Evolutionary conservation across 148 eudicot species (phyloP).

Genomic region (Vaccinium macrocarpon): DNA sequence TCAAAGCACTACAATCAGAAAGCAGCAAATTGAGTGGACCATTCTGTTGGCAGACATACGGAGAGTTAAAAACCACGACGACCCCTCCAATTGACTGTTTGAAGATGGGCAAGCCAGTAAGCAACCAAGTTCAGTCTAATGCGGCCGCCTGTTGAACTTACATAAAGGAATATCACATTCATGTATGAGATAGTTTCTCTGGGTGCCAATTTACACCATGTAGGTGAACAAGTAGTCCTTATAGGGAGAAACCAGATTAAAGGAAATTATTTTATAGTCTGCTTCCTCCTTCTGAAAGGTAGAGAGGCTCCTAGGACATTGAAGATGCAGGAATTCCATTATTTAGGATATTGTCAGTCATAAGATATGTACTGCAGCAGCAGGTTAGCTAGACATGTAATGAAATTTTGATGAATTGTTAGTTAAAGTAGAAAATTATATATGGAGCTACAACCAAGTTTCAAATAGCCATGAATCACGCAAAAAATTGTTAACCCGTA

Average conservation of each 20-base stretch:
- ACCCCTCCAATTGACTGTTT: conserved; percentile 70
- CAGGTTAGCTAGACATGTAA: not conserved
- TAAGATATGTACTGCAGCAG: not conserved
- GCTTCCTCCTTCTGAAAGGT: not conserved
- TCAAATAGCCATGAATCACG: not conserved
- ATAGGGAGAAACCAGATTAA: not conserved
- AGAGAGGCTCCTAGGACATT: not conserved
- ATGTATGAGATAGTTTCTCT: not conserved
- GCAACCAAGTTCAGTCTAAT: conserved; percentile 50
- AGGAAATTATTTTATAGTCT: not conserved
- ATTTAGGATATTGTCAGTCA: not conserved
- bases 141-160: conserved; percentile 47
- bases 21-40: conserved; percentile 58
- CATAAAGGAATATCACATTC: not conserved
- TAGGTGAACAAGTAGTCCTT: not conserved
- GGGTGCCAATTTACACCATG: not conserved
- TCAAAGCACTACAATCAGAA: conserved; percentile 52
- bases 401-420: not conserved
- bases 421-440: not conserved
- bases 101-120: conserved; percentile 57
- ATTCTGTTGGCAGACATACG: conserved; percentile 85
- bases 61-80: conserved; percentile 56
- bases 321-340: not conserved
- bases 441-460: not conserved
- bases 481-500: not conserved